phyloP scores from a whole-genome alignment of 345 rosid genomes.

The Garcia nutans region DNA sequence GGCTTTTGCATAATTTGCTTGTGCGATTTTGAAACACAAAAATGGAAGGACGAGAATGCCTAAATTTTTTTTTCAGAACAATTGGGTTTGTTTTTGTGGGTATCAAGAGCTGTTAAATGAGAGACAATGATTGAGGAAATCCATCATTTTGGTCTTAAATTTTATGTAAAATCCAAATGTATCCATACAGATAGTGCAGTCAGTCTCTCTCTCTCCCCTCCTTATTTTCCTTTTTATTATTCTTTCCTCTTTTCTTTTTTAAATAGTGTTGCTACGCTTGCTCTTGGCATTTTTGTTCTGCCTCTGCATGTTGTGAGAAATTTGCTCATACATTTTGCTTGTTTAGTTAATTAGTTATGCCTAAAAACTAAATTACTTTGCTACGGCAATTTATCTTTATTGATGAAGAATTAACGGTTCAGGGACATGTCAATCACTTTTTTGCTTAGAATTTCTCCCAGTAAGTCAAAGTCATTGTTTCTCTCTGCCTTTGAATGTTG shows the following conservation, averaged over 20 bases:
- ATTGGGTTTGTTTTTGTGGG: neutral
- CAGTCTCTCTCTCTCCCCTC: too few relatives aligned
- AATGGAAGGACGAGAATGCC: neutral
- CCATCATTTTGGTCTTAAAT: neutral
- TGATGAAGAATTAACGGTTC: too few relatives aligned
- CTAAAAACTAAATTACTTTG: too few relatives aligned
- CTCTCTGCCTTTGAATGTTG: too few relatives aligned
- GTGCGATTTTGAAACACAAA: neutral
- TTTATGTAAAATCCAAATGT: slow-evolving; percentile 4
- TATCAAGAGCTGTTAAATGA: neutral
- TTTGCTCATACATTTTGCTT: neutral
- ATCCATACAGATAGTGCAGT: slow-evolving; percentile 6
- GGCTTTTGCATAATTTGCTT: neutral
- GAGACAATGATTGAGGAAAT: neutral
- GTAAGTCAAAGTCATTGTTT: too few relatives aligned
- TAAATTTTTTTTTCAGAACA: neutral
- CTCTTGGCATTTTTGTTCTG: too few relatives aligned
- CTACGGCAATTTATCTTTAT: too few relatives aligned
- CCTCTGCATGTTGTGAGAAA: neutral
- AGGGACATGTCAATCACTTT: too few relatives aligned
- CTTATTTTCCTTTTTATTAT: neutral
- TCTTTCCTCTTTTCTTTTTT: neutral
- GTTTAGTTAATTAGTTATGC: too few relatives aligned
- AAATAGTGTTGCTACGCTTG: neutral
- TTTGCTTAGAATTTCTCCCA: too few relatives aligned